Evolutionary conservation across 208 protist genomes (phyloP).

Genomic region (Leishmania lainsoni): DNA sequence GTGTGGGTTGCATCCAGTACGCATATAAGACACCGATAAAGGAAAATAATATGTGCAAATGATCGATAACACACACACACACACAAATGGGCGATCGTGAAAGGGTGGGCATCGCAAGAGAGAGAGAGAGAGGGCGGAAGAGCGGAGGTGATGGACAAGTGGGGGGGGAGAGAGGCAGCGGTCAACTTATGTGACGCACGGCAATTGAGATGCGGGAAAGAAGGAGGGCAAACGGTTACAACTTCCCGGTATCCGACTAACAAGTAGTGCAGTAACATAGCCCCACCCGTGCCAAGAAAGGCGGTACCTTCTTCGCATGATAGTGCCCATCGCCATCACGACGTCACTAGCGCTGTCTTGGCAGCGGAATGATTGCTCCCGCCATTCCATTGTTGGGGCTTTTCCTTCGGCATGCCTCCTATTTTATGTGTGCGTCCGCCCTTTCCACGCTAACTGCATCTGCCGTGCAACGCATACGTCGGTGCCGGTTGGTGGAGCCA

Average conservation of each 20-base stretch:
- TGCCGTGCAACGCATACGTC: neutral
- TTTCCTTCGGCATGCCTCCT: neutral
- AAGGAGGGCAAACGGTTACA: neutral
- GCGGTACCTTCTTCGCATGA: neutral
- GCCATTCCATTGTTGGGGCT: neutral
- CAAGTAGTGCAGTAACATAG: neutral
- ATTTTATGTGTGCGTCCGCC: neutral
- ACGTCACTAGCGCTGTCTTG: neutral
- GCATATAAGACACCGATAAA: conserved; percentile 4
- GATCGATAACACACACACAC: too few species aligned
- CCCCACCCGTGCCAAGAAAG: neutral
- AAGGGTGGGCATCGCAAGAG: neutral
- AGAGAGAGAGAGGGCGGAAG: conserved; percentile 5
- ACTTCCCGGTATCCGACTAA: neutral
- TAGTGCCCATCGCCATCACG: neutral
- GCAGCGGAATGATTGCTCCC: too few species aligned
- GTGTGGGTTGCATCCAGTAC: neutral
- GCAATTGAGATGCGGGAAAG: too few species aligned
- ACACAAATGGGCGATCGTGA: too few species aligned
- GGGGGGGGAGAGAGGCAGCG: neutral
- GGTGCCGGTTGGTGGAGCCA: neutral
- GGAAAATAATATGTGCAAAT: neutral
- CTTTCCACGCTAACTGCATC: neutral
- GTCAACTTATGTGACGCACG: neutral
- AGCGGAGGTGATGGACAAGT: neutral